These are phyloP conservation scores for Claviceps capensis DNA, from an alignment of 2,329 filamentous ascomycete genomes.

Conservation along the genomic window DNA sequence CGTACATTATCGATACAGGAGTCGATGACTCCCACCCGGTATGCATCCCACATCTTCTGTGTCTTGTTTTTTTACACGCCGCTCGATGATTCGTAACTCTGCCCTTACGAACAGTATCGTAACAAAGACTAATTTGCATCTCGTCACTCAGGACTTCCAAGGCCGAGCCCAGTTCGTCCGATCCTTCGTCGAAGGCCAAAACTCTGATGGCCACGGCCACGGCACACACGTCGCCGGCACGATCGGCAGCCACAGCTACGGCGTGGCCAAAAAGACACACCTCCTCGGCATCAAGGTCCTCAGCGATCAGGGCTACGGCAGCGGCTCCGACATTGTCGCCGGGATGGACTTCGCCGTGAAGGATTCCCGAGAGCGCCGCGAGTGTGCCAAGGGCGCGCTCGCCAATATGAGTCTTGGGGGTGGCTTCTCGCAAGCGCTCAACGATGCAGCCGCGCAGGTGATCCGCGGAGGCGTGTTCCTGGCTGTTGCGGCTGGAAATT, in stretches of 20 bases:
- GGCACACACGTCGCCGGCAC: constrained; percentile 23
- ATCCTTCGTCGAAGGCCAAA: constrained; percentile 19
- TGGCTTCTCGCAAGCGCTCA: constrained; percentile 28
- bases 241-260: constrained; percentile 20
- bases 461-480: constrained; percentile 34
- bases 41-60: constrained; percentile 8
- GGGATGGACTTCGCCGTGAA: constrained; percentile 29
- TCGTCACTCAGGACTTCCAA: constrained; percentile 20
- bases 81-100: too few species aligned
- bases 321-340: constrained; percentile 20
- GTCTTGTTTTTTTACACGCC: not conserved
- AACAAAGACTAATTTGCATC: not conserved
- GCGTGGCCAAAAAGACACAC: constrained; percentile 24
- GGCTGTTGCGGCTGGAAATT: constrained; percentile 42
- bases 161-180: constrained; percentile 23
- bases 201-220: constrained; percentile 14
- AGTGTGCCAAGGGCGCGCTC: constrained; percentile 31
- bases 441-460: constrained; percentile 33
- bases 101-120: not conserved
- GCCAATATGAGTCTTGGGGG: constrained; percentile 46
- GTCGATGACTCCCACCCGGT: constrained; percentile 19
- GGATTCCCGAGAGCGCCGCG: constrained; percentile 21
- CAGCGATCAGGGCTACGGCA: constrained; percentile 17
- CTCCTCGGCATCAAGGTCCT: constrained; percentile 28
- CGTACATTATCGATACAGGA: constrained; percentile 31